A percentile compares a stretch with the other conserved stretches of the same genome.
Conservation (phyloP, 2,329 filamentous ascomycete genomes). For the Zasmidium angulare region DNA sequence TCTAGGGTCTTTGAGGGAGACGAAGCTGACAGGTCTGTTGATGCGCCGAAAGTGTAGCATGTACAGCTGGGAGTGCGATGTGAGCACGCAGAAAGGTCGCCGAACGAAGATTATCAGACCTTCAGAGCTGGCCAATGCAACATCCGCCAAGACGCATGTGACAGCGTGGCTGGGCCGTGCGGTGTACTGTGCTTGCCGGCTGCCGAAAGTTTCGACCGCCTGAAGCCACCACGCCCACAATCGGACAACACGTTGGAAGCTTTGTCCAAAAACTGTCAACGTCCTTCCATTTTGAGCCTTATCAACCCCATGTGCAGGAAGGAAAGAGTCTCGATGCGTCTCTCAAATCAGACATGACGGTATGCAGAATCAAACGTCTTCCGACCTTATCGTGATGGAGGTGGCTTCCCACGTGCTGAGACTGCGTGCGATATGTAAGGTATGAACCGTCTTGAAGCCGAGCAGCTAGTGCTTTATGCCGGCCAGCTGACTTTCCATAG, state of each 20-base stretch:
- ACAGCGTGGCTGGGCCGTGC: background rate
- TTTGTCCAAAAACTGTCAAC: background rate
- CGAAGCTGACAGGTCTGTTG: no score
- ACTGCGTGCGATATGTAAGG: no score
- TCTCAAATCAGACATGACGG: no score
- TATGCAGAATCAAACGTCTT: background rate
- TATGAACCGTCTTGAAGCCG: background rate
- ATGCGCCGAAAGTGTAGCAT: no score
- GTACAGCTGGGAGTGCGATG: no score
- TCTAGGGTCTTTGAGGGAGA: no score
- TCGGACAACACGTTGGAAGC: background rate
- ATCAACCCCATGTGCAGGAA: no score
- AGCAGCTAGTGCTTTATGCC: background rate
- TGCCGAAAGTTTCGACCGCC: background rate
- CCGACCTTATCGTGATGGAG: background rate
- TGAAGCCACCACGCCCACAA: background rate
- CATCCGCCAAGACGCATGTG: conserved; percentile 45
- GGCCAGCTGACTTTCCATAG: no score
- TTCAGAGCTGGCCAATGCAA: no score
- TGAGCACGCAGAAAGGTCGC: no score
- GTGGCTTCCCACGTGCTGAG: background rate
- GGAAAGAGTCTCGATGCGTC: background rate
- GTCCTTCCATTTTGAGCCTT: background rate
- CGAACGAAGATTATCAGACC: no score
- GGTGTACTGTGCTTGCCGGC: background rate